A percentile compares a stretch with the other conserved stretches of the same genome.
Evolutionary conservation across 306 rosid genomes (phyloP).

Genomic region (Sicyos baderoa): DNA sequence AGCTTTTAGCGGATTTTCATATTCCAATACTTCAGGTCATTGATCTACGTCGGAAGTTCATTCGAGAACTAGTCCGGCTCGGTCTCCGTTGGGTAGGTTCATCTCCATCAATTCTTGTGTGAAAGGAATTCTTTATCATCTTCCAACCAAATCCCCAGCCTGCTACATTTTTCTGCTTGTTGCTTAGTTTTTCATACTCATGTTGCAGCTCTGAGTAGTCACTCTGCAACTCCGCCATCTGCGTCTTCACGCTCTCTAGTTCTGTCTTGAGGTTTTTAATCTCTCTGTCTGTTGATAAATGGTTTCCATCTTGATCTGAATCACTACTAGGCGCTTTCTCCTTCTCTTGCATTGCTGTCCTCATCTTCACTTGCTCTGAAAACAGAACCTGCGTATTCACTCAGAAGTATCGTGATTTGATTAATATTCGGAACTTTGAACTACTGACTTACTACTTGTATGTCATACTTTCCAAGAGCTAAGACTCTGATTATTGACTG

Average conservation of each 20-base stretch:
- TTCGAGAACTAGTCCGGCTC: conserved; percentile 21
- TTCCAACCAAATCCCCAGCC: conserved; percentile 64
- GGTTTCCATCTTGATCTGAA: conserved; percentile 52
- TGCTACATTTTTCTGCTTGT: conserved; percentile 36
- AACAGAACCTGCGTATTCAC: conserved; percentile 53
- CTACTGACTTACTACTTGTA: background rate
- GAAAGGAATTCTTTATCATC: conserved; percentile 67
- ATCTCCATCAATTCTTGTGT: conserved; percentile 28
- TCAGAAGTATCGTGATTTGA: too few relatives aligned
- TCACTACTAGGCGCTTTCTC: conserved; percentile 41
- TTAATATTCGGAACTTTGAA: background rate
- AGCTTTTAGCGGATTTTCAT: conserved; percentile 17
- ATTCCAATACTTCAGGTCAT: conserved; percentile 32
- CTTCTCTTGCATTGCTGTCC: conserved; percentile 63
- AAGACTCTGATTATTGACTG: background rate
- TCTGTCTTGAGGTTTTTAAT: conserved; percentile 53
- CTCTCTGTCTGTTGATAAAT: conserved; percentile 38
- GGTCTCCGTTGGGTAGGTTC: conserved; percentile 39
- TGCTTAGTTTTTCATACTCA: conserved; percentile 51
- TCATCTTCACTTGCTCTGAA: conserved; percentile 85
- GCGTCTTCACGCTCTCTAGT: conserved; percentile 57
- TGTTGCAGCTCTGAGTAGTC: conserved; percentile 72
- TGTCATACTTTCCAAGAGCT: background rate
- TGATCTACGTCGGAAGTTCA: conserved; percentile 45
- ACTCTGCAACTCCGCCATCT: conserved; percentile 54